Conservation (phyloP, 73 alveolate genomes). For the Breviolum minutum region DNA sequence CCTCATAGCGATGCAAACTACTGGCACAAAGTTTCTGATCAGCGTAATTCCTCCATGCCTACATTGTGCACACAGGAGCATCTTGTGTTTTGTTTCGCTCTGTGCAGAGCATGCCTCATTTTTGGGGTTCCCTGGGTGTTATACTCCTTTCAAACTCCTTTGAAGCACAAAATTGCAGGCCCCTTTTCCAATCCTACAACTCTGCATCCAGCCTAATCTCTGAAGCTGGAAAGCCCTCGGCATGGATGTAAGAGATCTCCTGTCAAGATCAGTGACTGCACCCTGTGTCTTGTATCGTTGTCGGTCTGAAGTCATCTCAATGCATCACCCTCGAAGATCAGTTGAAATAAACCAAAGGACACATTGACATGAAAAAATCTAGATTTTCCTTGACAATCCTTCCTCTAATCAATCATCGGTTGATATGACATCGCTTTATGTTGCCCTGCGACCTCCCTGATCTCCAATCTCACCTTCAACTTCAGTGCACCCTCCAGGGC, state of each 20-base stretch:
- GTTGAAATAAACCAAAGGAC: no score
- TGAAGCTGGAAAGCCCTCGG: conserved; percentile 96
- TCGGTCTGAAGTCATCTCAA: no score
- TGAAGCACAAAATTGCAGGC: neutral
- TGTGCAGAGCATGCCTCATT: no score
- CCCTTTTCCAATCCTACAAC: neutral
- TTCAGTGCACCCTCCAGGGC: conserved; percentile 98
- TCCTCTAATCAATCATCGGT: neutral
- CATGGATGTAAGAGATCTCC: conserved; percentile 97
- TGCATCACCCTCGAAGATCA: no score
- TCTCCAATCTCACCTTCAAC: conserved; percentile 70
- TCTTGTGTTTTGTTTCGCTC: no score
- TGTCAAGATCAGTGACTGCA: neutral
- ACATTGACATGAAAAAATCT: neutral
- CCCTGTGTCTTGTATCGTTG: neutral
- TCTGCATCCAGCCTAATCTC: conserved; percentile 45
- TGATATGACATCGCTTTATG: neutral
- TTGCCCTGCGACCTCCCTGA: neutral
- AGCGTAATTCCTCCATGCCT: conserved; percentile 94
- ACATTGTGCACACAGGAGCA: neutral
- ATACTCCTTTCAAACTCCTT: no score
- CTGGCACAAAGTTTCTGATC: conserved; percentile 94
- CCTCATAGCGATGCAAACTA: conserved; percentile 75
- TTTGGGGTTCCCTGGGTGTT: no score
- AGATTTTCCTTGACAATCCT: neutral